Conservation (phyloP, 2,329 filamentous ascomycete genomes). For the Alternaria brassicae region DNA sequence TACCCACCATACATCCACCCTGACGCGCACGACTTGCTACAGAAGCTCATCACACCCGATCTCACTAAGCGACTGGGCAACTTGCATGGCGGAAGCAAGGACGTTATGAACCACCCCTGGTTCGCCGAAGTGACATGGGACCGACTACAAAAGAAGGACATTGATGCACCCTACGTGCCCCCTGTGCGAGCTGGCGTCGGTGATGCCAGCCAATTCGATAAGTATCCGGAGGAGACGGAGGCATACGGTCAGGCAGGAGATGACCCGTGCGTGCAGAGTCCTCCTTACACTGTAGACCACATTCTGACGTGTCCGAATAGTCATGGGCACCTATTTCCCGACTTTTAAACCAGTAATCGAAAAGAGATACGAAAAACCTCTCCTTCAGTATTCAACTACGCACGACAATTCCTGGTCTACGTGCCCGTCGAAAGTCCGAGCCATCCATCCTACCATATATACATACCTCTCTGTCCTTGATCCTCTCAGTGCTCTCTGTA, state of each 20-base stretch:
- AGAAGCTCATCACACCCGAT: slow-evolving; percentile 91
- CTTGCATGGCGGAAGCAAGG: slow-evolving; percentile 84
- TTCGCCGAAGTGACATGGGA: slow-evolving; percentile 99
- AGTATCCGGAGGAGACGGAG: slow-evolving; percentile 96
- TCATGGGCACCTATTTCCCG: slow-evolving; percentile 45
- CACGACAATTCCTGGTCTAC: slow-evolving; percentile 15
- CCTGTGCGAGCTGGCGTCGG: slow-evolving; percentile 92
- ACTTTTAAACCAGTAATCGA: slow-evolving; percentile 35
- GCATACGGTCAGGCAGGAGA: slow-evolving; percentile 80
- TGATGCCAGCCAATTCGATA: slow-evolving; percentile 96
- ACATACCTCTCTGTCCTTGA: slow-evolving; percentile 6
- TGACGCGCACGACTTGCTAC: slow-evolving; percentile 90
- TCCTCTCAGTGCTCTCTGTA: background rate
- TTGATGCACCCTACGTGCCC: slow-evolving; percentile 96
- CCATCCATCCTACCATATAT: slow-evolving; percentile 6
- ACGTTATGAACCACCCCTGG: slow-evolving; percentile 96
- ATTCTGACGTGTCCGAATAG: slow-evolving; percentile 45
- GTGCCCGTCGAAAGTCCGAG: slow-evolving; percentile 13
- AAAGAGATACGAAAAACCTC: slow-evolving; percentile 8
- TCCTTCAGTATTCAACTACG: slow-evolving; percentile 11
- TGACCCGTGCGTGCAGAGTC: slow-evolving; percentile 76
- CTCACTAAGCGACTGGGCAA: slow-evolving; percentile 95
- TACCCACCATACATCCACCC: slow-evolving; percentile 95
- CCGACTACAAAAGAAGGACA: slow-evolving; percentile 89
- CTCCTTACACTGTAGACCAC: slow-evolving; percentile 32